These are phyloP conservation scores for Colletotrichum orbiculare DNA, from an alignment of 2,329 filamentous ascomycete genomes.

Conservation along the genomic window DNA sequence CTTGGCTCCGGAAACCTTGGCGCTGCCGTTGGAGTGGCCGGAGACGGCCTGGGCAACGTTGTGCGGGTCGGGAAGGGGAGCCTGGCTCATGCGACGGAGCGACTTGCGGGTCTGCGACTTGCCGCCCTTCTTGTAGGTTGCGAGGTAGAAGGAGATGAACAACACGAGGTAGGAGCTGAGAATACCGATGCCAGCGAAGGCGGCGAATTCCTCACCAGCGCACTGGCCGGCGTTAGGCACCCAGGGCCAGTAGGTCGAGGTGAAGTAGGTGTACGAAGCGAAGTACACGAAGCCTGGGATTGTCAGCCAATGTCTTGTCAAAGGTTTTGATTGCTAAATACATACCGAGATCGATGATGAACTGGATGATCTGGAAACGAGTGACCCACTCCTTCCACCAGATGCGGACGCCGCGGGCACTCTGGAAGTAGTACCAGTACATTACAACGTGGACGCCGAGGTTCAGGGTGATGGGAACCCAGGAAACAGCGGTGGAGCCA, in stretches of 20 bases:
- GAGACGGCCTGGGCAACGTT: constrained; percentile 66
- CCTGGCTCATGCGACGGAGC: constrained; percentile 73
- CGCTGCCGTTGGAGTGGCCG: constrained; percentile 63
- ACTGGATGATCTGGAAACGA: constrained; percentile 95
- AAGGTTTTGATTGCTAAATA: constrained; percentile 31
- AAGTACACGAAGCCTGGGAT: constrained; percentile 93
- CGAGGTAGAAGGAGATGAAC: constrained; percentile 99
- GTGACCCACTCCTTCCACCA: constrained; percentile 99
- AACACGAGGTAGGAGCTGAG: constrained; percentile 95
- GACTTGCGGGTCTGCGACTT: constrained; percentile 85
- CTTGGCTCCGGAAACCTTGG: constrained; percentile 65
- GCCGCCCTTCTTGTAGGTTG: constrained; percentile 90
- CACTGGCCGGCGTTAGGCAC: constrained; percentile 88
- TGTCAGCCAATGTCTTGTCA: constrained; percentile 34
- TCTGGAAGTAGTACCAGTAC: constrained; percentile 99
- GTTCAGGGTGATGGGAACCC: constrained; percentile 94
- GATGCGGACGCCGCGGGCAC: constrained; percentile 91
- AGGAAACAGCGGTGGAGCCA: constrained; percentile 91
- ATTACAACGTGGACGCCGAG: constrained; percentile 95
- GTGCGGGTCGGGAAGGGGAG: constrained; percentile 83
- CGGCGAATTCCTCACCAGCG: constrained; percentile 96
- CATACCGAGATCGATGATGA: constrained; percentile 94
- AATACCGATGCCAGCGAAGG: constrained; percentile 90
- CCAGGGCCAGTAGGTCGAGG: constrained; percentile 86
- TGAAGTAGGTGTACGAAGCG: constrained; percentile 98